Base-by-base conservation (phyloP, 495 filamentous ascomycete species). In the Sporormia fimetaria region DNA sequence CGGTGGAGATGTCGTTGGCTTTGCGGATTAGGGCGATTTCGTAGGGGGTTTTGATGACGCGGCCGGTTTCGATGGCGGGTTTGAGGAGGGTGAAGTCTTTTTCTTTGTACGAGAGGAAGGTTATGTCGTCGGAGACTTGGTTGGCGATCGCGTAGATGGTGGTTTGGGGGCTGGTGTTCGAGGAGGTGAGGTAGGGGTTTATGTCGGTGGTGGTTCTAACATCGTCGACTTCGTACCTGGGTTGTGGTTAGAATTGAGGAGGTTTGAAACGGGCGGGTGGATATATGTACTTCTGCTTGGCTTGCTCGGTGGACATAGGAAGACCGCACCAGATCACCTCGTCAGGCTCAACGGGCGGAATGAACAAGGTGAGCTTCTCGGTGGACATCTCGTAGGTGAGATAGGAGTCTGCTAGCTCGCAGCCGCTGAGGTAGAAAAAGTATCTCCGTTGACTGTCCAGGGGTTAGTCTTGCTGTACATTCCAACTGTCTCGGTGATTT, bases 321-420 rank as follows among this genome's bases (percentile, higher is more conserved):
- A 96, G 73, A 20, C 92, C 92, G 17, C 80, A 81, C 92, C 92
- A 99, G 51, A 96, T 84, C n/a, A 96, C 90, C 27, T 75, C 76
- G 21, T 92, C 83, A 29, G 86, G 76, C 40, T 92, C 75, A 55
- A 93, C 73, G 2, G 85, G 81, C 4, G 92, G 88, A 47, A 99
- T 90, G 66, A 84, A 99, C 37, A 96, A 78, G 6, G 83, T 95
- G 16, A 86, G 71, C 51, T 77, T 73, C 47, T 72, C 67, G 15
- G 69, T 68, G 31, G 68, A 63, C 33, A 93, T 75, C 49, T 90
- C 75, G 68, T 96, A 93, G 38, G 81, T 73, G 37, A 87, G 68
- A 59, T 76, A 80, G 53, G 78, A 81, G 62, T 96, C 87, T 34
- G 85, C 76, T 16, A 87, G 67, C 21, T 75, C 64, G 59, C 84